Evolutionary conservation across 2,329 filamentous ascomycete species (phyloP), one percentile per base, ranked within the genome.

Genomic region (Penicillium sp.): DNA sequence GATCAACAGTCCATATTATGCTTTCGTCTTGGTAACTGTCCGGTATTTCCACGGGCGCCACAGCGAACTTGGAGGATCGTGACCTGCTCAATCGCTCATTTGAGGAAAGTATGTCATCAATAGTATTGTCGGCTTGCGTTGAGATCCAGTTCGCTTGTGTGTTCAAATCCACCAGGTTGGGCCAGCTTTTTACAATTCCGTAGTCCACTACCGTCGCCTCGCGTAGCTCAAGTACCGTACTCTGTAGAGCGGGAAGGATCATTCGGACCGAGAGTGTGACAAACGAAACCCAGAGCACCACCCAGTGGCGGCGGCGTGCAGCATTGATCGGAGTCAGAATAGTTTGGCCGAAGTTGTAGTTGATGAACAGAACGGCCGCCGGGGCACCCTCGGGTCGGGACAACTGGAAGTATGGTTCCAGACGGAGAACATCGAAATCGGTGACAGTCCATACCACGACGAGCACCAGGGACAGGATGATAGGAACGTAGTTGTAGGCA

Each of bases 381-480:
- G 70, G 68, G 17, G 68, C 67, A 1, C 71, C 71, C 11, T 67
- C 61, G 8, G 69, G 68, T 14, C 62, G 60, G 5, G 71, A 70
- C 31, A 74, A 53, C 49, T 73, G 78, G 45, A 80, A 80, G 56
- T 76, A 80, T 2, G 78, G 78, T 45, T 80, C 78, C 17, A 80
- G 63, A 6, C 78, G 77, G 49, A 80, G 75, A 19, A 80, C 77
- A 56, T 80, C 78, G 50, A 77, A 80, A 53, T 80, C 78, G 12
- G 77, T 72, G 53, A 80, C 76, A 44, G 78, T 76, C 78, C 78
- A 80, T 1, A 78, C 61, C 19, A 78, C 75, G 38, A 78, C 74
- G 30, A 80, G 77, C 7, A 75, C 67, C 17, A 80, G 72, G 12
- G 78, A 74, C 16, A 76, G 57, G 33, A 80, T 72, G 33, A 79